Evolutionary conservation across 2,329 filamentous ascomycete species (phyloP), one percentile per base, ranked within the genome.

Genomic region (Neobulgaria alba): DNA sequence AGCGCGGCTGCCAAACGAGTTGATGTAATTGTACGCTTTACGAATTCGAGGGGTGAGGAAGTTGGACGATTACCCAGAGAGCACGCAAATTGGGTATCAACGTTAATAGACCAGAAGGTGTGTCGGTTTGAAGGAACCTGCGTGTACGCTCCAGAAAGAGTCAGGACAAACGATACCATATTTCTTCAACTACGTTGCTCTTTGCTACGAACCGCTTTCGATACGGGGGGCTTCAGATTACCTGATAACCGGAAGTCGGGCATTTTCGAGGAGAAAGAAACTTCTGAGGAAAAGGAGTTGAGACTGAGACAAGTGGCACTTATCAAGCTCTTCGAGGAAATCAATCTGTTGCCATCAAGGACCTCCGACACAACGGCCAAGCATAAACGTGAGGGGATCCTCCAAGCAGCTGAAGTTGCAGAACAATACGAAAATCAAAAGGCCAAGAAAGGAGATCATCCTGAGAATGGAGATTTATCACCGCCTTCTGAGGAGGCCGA

Each of bases 81-180:
- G 23, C 80, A 79, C 4, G 88, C 92, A 3, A 77, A 79, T 45
- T 98, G 92, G 89, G 85, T 96, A 4, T 95, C 92, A 3, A 82
- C 88, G 0, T 65, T 98, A 51, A 78, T 96, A 38, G 92, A 98
- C 56, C 88, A 96, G 59, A 82, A 83, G 21, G 73, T 95, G 3
- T 95, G 89, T 67, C 75, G 67, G 16, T 94, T 98, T 47, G 85
- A 94, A 51, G 92, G 85, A 4, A 78, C 75, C 10, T 95, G 88
- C 55, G 87, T 98, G 2, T 96, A 85, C 61, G 85, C 85, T 0
- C 89, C 89, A 0, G 90, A 96, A 41, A 71, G 77, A 34, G 63
- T 96, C 35, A 74, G 85, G 36, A 92, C 89, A 7, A 95, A 94
- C 56, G 92, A 98, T 55, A 96, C 88, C 0, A 73, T 98, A n/a